Base-by-base conservation (phyloP, 495 filamentous ascomycete genomes). In the Pseudomonodictys pantanalensis region DNA sequence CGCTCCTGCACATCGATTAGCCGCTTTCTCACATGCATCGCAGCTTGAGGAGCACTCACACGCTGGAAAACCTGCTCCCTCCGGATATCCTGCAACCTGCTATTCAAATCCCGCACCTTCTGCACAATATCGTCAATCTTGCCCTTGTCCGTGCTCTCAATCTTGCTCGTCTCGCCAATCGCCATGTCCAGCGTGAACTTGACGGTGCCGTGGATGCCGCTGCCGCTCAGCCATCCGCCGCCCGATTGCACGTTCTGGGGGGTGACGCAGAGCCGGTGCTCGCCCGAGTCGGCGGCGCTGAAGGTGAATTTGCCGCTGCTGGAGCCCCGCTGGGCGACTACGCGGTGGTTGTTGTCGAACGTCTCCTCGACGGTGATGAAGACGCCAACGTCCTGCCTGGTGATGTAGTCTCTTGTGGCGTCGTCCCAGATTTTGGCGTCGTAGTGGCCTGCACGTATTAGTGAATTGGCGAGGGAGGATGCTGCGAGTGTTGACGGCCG, bases 271-370 rank as follows among this genome's bases (percentile, higher is more conserved):
- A 98, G 84, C 67, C 84, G 85, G 83, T 98, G 93, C 72, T 95
- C 89, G 70, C 93, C 93, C 2, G 89, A 83, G 69, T 97, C 95
- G 62, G 90, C 89, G 35, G 95, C 90, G 52, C 84, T 91, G 85
- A 98, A 97, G 62, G 93, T 97, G 81, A 97, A 97, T 68, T 87
- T 87, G 60, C 93, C 95, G 32, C 82, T 76, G 54, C 82, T 69
- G 38, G 80, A 75, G 63, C 91, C 91, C 63, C 86, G 85, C 75
- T 95, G 91, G 59, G 85, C 87, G 48, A 97, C 89, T 44, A 98
- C 85, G 58, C 90, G 89, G 81, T 98, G 93, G 79, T 97, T 89
- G 75, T 96, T 93, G 83, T 97, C 93, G 75, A 98, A 98, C 69
- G 86, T 81, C 78, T 98, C 95, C 63, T 95, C 91, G 55, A 98